phyloP scores from a whole-genome alignment of 2,329 filamentous ascomycete species.

The Pestalotiopsis sp. region DNA sequence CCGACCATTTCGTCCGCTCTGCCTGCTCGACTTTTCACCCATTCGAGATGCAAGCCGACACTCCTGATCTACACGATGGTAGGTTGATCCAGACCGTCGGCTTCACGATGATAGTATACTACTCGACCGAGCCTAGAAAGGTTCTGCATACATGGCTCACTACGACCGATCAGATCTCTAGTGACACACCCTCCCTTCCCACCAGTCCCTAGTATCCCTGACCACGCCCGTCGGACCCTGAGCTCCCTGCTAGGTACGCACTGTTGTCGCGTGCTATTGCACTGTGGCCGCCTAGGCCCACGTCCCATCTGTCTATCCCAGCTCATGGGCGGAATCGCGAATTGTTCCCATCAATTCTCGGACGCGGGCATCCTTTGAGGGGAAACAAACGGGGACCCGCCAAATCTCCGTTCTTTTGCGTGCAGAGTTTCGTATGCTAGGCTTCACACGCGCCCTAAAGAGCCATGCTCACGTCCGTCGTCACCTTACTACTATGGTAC shows the following conservation, averaged over 20 bases:
- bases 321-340: neutral
- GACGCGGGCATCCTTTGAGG: neutral
- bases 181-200: neutral
- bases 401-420: constrained; percentile 11
- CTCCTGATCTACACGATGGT: neutral
- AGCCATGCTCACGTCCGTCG: neutral
- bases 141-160: neutral
- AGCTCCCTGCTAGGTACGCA: neutral
- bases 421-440: constrained; percentile 10
- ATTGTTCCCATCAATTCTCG: neutral
- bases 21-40: neutral
- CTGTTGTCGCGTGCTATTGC: neutral
- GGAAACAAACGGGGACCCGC: neutral
- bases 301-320: neutral
- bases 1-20: too few relatives aligned
- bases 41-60: neutral
- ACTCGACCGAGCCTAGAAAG: neutral
- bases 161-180: neutral
- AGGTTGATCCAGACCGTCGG: neutral
- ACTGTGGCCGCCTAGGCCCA: neutral
- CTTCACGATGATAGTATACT: neutral
- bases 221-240: neutral
- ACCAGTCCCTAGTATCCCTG: neutral
- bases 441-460: neutral
- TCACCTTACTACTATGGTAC: neutral